Percentiles rank a stretch among this genome's conserved stretches.
Conservation (phyloP, 805 yeast genomes). For the Isabelozyma pseudorhagii region DNA sequence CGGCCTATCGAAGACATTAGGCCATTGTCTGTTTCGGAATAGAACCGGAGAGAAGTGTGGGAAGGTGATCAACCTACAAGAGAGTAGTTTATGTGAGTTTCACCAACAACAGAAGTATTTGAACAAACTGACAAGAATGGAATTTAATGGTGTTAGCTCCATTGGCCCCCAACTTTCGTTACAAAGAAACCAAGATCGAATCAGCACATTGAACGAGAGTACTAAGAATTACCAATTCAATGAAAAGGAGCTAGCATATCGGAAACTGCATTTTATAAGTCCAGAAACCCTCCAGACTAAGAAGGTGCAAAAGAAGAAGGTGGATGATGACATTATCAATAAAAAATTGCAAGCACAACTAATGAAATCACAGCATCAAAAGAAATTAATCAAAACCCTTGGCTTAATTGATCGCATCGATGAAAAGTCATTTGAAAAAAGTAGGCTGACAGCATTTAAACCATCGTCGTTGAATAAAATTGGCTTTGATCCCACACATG, state of each 20-base stretch:
- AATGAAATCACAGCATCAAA: conserved; percentile 10
- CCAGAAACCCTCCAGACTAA: not conserved
- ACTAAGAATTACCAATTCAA: conserved; percentile 14
- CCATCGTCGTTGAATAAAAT: conserved; percentile 35
- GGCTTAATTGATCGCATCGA: conserved; percentile 10
- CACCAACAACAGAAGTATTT: conserved; percentile 62
- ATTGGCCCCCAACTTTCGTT: conserved; percentile 9
- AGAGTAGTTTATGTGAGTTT: conserved; percentile 60
- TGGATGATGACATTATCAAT: conserved; percentile 25
- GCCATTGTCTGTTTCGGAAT: conserved; percentile 55
- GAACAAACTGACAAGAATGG: conserved; percentile 64
- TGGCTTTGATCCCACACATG: conserved; percentile 50
- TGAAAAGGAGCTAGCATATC: not conserved
- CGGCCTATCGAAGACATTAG: conserved; percentile 68
- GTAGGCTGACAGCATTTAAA: conserved; percentile 33
- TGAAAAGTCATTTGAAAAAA: conserved; percentile 8
- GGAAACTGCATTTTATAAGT: not conserved
- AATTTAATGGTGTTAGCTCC: conserved; percentile 55
- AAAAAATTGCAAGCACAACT: conserved; percentile 36
- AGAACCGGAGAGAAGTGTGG: conserved; percentile 53
- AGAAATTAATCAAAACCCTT: conserved; percentile 15
- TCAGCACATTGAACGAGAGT: conserved; percentile 13
- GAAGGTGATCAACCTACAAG: conserved; percentile 54
- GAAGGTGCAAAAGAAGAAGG: conserved; percentile 24
- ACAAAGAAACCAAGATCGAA: not conserved